phyloP scores from a whole-genome alignment of 2,329 filamentous ascomycete species.

The Colletotrichum lini region DNA sequence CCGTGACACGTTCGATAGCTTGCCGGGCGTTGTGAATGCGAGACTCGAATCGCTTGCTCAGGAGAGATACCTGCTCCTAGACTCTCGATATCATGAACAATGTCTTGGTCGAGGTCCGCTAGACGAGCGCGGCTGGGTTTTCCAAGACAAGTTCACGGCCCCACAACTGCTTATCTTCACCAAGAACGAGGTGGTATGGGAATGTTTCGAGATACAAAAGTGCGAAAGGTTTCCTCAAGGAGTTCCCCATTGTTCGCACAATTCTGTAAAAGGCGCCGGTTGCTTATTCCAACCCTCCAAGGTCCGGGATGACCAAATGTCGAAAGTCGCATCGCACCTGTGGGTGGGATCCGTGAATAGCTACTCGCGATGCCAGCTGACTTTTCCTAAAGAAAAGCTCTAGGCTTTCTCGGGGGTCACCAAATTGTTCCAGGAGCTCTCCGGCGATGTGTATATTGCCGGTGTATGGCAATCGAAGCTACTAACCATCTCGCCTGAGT shows the following conservation, averaged over 20 bases:
- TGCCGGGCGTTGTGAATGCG: neutral
- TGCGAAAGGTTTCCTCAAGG: slow-evolving; percentile 42
- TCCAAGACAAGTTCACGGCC: slow-evolving; percentile 45
- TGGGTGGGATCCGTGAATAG: neutral
- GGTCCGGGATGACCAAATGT: neutral
- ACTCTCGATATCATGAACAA: neutral
- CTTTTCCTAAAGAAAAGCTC: neutral
- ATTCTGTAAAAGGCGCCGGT: neutral
- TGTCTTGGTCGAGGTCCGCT: neutral
- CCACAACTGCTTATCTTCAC: slow-evolving; percentile 44
- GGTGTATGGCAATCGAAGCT: slow-evolving; percentile 23
- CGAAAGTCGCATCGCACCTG: neutral
- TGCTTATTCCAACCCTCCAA: neutral
- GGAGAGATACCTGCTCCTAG: too few species aligned
- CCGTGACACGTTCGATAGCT: neutral
- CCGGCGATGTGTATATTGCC: slow-evolving; percentile 19
- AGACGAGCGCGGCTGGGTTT: slow-evolving; percentile 43
- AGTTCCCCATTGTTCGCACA: neutral
- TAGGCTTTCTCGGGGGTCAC: slow-evolving; percentile 19
- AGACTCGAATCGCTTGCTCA: too few species aligned
- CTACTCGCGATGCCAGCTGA: neutral
- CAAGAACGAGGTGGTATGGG: slow-evolving; percentile 41
- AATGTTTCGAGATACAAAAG: slow-evolving; percentile 40
- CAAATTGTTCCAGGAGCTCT: slow-evolving; percentile 10
- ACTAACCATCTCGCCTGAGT: slow-evolving; percentile 5